Base-by-base conservation (phyloP, 805 yeast genomes). In the Kodamaea leandrae region DNA sequence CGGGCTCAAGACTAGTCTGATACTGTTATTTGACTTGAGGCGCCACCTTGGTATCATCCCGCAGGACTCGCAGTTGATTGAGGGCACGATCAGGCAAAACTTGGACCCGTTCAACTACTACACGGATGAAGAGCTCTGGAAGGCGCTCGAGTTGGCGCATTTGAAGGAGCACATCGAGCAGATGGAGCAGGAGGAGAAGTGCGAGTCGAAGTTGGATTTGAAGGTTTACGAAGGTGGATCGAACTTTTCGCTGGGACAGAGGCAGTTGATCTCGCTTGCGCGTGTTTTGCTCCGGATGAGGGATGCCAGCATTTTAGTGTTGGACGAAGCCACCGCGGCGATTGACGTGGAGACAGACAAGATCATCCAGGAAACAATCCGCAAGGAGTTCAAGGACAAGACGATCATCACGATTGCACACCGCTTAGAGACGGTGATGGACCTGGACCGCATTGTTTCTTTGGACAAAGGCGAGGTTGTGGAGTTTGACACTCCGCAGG, bases 331-430 rank as follows among this genome's bases (percentile, higher is more conserved):
- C 30, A 41, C 63, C 18, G 95, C 96, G 0, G 89, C 96, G 6
- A 93, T 87, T 23, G 96, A 88, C 60, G 86, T 85, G 14, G 87
- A 87, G 57, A 87, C 96, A 1, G 96, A 88, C 55, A 72, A 76
- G 48, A 72, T 87, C 40, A 75, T 88, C 29, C 96, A 88, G 63
- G 81, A 82, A 52, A 87, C 96, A 0, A 87, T 89, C 33, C 74
- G 95, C 47, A 57, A 67, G 6, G 84, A 80, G 55, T 88, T 89
- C 57, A 72, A 68, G 36, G 80, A 83, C 49, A 76, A 87, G 51
- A 90, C 96, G 0, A 87, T 89, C 47, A 63, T 89, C 45, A 87
- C 96, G 0, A 89, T 89, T 55, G 96, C 96, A 0, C 96, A 89
- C 60, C 74, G 96, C 49, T 69, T 89, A 43, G 90, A 89, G 54